Evolutionary conservation across 345 rosid genomes (phyloP).

Genomic region (Hirschfeldia incana): DNA sequence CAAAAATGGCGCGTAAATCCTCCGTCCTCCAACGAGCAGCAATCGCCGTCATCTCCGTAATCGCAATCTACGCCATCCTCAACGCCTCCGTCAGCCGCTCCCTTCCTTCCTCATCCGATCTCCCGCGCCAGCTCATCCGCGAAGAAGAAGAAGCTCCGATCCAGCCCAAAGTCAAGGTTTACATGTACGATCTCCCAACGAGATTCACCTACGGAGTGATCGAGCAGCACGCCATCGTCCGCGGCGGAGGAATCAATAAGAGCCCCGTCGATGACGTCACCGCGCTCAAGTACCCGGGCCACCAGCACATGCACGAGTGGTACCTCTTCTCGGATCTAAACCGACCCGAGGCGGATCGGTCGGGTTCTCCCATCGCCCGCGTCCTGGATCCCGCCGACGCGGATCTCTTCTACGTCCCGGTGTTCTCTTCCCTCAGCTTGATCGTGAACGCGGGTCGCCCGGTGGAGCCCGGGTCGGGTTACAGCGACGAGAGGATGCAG

Average conservation of each 20-base stretch:
- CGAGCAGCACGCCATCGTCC: constrained; percentile 71
- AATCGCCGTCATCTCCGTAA: constrained; percentile 44
- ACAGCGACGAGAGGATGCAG: constrained; percentile 91
- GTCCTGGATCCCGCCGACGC: constrained; percentile 82
- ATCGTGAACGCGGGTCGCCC: constrained; percentile 60
- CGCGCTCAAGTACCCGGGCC: constrained; percentile 78
- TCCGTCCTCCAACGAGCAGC: constrained; percentile 64
- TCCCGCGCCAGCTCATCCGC: constrained; percentile 33
- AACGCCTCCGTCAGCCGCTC: constrained; percentile 57
- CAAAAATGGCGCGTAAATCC: constrained; percentile 78
- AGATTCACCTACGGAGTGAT: constrained; percentile 79
- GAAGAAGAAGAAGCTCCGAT: constrained; percentile 15
- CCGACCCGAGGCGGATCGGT: constrained; percentile 57
- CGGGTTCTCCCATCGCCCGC: constrained; percentile 59
- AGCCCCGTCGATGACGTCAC: constrained; percentile 48
- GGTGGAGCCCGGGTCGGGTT: constrained; percentile 44
- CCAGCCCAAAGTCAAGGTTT: constrained; percentile 49
- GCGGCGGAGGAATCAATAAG: constrained; percentile 39
- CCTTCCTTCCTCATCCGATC: constrained; percentile 40
- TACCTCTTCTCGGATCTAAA: constrained; percentile 69
- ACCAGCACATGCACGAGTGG: constrained; percentile 99
- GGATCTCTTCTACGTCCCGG: constrained; percentile 83
- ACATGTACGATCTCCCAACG: constrained; percentile 82
- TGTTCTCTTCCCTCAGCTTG: constrained; percentile 80
- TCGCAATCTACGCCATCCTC: constrained; percentile 67